Evolutionary conservation across 2,329 filamentous ascomycete species (phyloP).

Genomic region (Exophiala sideris): DNA sequence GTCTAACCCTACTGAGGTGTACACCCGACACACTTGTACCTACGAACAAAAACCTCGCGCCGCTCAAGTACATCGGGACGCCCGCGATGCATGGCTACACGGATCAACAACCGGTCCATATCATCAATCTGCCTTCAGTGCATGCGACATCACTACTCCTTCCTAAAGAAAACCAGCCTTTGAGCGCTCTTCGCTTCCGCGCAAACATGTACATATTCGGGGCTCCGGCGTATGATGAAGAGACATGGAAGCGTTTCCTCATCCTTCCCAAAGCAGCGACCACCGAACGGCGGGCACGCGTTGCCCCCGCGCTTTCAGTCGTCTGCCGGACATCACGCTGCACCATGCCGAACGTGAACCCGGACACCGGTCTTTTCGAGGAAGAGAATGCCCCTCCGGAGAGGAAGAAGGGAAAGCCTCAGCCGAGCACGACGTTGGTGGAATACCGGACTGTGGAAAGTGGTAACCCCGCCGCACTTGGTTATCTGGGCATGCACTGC

Average conservation of each 20-base stretch:
- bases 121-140: conserved; percentile 27
- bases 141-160: conserved; percentile 26
- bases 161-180: conserved; percentile 25
- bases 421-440: conserved; percentile 27
- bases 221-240: conserved; percentile 25
- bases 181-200: conserved; percentile 27
- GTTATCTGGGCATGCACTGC: conserved; percentile 29
- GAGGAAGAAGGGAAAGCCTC: conserved; percentile 25
- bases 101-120: conserved; percentile 28
- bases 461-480: conserved; percentile 25
- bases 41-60: conserved; percentile 26
- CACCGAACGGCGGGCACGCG: conserved; percentile 7
- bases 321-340: conserved; percentile 29
- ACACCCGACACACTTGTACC: conserved; percentile 24
- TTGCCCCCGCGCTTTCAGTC: conserved; percentile 21
- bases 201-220: conserved; percentile 27
- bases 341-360: conserved; percentile 29
- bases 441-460: conserved; percentile 23
- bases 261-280: conserved; percentile 14
- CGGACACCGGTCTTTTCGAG: conserved; percentile 23
- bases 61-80: conserved; percentile 26
- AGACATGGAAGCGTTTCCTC: conserved; percentile 27
- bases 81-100: conserved; percentile 28
- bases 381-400: conserved; percentile 20
- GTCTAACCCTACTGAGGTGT: conserved; percentile 20